These are phyloP conservation scores for Candida neerlandica DNA, from an alignment of 1,139 yeast genomes.

Conservation along the genomic window DNA sequence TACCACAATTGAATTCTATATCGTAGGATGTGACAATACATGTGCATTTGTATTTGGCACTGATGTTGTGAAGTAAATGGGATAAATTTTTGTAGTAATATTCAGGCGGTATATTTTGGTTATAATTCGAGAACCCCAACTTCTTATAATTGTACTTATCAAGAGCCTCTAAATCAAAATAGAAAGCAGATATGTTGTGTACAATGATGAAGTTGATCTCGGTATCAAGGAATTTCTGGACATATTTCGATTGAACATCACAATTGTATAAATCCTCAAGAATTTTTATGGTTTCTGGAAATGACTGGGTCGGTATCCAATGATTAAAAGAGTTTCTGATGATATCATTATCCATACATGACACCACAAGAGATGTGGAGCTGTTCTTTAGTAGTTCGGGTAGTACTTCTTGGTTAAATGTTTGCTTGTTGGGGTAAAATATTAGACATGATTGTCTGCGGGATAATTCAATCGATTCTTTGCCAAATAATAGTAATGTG, in stretches of 20 bases:
- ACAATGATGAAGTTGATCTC: conserved; percentile 7
- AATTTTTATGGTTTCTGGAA: conserved; percentile 6
- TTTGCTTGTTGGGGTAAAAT: conserved; percentile 8
- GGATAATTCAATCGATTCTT: background rate
- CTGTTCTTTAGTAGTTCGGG: conserved; percentile 1
- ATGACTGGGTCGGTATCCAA: conserved; percentile 1
- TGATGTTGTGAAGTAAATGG: conserved; percentile 14
- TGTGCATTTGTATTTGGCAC: conserved; percentile 29
- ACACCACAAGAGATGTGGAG: conserved; percentile 5
- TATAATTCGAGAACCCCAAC: conserved; percentile 17
- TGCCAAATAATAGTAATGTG: background rate
- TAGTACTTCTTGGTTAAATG: background rate
- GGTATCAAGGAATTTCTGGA: background rate
- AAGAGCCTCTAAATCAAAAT: conserved; percentile 32
- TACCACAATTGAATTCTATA: conserved; percentile 32
- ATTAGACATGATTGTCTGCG: conserved; percentile 7
- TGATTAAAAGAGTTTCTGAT: conserved; percentile 1
- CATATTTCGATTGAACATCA: conserved; percentile 1
- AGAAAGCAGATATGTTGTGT: conserved; percentile 29
- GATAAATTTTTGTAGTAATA: conserved; percentile 22
- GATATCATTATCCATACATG: conserved; percentile 9
- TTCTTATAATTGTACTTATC: conserved; percentile 17
- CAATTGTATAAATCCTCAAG: conserved; percentile 8
- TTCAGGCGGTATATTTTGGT: conserved; percentile 5
- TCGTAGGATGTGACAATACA: conserved; percentile 40